Conservation (phyloP, 805 yeast species). For the Yamadazyma ubonensis region DNA sequence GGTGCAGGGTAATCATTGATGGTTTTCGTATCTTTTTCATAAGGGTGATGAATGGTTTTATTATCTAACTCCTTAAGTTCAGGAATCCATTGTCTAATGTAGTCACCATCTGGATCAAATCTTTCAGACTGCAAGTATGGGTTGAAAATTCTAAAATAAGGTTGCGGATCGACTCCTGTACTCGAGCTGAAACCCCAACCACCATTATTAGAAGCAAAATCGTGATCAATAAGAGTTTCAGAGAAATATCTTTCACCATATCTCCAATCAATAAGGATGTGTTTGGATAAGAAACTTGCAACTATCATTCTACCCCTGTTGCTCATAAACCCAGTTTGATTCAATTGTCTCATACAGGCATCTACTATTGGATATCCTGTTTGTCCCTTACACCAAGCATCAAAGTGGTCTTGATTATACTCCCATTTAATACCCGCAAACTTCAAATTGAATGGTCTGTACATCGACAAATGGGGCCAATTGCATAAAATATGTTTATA, state of each 20-base stretch:
- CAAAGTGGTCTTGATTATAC: slow-evolving; percentile 39
- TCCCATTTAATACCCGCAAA: slow-evolving; percentile 44
- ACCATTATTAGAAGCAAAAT: slow-evolving; percentile 53
- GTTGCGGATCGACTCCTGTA: slow-evolving; percentile 55
- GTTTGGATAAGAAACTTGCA: slow-evolving; percentile 51
- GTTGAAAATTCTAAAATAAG: slow-evolving; percentile 56
- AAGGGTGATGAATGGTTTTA: slow-evolving; percentile 37
- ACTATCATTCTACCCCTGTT: slow-evolving; percentile 56
- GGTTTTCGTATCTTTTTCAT: slow-evolving; percentile 22
- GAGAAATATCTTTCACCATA: slow-evolving; percentile 54
- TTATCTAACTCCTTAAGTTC: slow-evolving; percentile 36
- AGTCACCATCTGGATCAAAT: slow-evolving; percentile 48
- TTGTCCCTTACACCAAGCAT: slow-evolving; percentile 51
- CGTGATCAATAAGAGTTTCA: slow-evolving; percentile 49
- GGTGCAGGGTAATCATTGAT: slow-evolving; percentile 43
- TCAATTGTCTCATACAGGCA: slow-evolving; percentile 55
- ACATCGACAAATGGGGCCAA: slow-evolving; percentile 54
- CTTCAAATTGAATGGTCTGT: slow-evolving; percentile 47
- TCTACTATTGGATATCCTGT: slow-evolving; percentile 60
- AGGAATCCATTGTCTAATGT: slow-evolving; percentile 50
- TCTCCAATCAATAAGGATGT: slow-evolving; percentile 54
- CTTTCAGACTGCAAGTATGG: slow-evolving; percentile 50
- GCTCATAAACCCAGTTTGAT: slow-evolving; percentile 52
- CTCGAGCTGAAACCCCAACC: slow-evolving; percentile 60
- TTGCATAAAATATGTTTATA: slow-evolving; percentile 48